Base-by-base conservation (phyloP, 2,329 filamentous ascomycete genomes). In the Aspergillus sergii region DNA sequence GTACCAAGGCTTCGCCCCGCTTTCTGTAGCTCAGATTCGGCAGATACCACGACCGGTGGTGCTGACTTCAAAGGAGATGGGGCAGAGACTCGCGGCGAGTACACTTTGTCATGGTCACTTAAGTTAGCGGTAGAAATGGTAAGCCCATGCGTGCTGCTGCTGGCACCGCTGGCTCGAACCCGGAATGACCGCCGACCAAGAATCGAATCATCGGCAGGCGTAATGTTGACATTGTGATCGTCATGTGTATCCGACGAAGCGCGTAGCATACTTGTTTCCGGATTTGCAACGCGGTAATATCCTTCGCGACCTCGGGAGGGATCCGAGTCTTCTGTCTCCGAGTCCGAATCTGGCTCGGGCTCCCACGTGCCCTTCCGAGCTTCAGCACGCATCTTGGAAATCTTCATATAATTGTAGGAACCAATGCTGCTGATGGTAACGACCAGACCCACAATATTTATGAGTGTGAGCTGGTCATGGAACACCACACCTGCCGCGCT, bases 371-470 rank as follows among this genome's bases (percentile, higher is more conserved):
- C 80, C 67, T 82, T 79, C 23, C 78, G 76, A 1, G 93, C 92
- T 14, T 97, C 91, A 60, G 86, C 81, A 54, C 92, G 86, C 95
- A 99, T 97, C 78, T 91, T 92, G 56, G 83, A 85, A 66, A 98
- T 92, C 78, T 99, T 98, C 78, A 98, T 89, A 75, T 92, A 97
- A 74, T 99, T 99, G 79, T 99, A 99, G 16, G 89, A 88, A 6
- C 83, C 89, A 67, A 99, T 99, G 67, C 93, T 94, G 48, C 85
- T 82, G 69, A 98, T 92, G 0, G 95, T 99, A 57, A 96, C 88
- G n/a, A 96, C 74, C 14, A 99, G 83, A 9, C 95, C 95, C 19
- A 91, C 86, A 11, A 97, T 82, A 76, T 99, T 99, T 81, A 99
- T 88, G 0, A 89, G 83, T 0, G 94, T 97, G 53, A 99, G 86